Evolutionary conservation across 2,329 filamentous ascomycete genomes (phyloP).

Genomic region (Botrytis fabae): DNA sequence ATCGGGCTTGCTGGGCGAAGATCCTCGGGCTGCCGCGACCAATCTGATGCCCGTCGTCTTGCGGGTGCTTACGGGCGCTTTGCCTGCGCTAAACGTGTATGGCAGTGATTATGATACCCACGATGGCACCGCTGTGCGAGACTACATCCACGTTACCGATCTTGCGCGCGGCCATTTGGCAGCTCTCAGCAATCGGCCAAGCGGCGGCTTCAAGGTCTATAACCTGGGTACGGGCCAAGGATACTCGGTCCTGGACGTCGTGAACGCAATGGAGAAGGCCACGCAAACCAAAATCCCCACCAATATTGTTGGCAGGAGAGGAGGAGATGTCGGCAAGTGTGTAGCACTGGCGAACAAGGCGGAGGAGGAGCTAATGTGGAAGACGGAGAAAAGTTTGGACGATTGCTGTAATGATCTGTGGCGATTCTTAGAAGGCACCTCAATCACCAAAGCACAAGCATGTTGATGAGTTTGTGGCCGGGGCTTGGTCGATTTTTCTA

Average conservation of each 20-base stretch:
- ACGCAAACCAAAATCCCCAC: conserved; percentile 44
- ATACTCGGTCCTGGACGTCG: conserved; percentile 48
- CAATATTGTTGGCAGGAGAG: conserved; percentile 43
- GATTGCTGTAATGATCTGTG: conserved; percentile 34
- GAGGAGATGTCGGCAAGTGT: conserved; percentile 48
- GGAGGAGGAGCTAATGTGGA: conserved; percentile 47
- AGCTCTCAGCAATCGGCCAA: conserved; percentile 46
- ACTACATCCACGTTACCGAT: conserved; percentile 68
- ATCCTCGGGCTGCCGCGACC: conserved; percentile 60
- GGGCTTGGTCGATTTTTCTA: neutral
- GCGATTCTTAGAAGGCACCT: conserved; percentile 30
- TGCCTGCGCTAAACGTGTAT: conserved; percentile 58
- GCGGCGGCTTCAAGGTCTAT: conserved; percentile 46
- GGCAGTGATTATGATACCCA: conserved; percentile 65
- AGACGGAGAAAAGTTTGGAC: conserved; percentile 36
- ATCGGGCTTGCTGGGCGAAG: conserved; percentile 63
- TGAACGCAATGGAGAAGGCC: conserved; percentile 45
- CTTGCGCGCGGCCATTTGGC: conserved; percentile 64
- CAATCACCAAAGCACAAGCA: neutral
- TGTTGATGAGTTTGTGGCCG: neutral
- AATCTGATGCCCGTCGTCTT: conserved; percentile 66
- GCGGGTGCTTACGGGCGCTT: conserved; percentile 58
- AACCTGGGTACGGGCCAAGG: conserved; percentile 51
- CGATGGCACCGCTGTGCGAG: conserved; percentile 65
- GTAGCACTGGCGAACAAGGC: conserved; percentile 47